These are phyloP conservation scores for Ballota nigra DNA, from an alignment of 257 asterid species.

Conservation along the genomic window DNA sequence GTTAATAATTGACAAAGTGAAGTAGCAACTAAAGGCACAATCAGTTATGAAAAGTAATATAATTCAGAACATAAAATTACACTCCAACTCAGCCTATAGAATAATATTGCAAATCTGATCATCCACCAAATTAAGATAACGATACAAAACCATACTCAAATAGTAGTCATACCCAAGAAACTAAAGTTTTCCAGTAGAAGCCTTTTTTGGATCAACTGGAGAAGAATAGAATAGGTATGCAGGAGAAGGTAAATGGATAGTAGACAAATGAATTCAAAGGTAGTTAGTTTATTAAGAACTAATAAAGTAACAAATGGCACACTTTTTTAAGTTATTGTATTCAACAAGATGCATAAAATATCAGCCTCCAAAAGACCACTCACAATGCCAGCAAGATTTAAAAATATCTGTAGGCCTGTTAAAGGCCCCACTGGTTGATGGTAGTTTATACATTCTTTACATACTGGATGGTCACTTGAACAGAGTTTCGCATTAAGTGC, in stretches of 20 bases:
- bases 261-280: background rate
- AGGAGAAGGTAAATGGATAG: constrained; percentile 1
- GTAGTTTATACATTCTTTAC: constrained; percentile 11
- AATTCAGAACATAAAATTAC: background rate
- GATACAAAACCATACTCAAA: background rate
- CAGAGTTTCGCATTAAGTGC: constrained; percentile 14
- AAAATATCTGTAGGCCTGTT: background rate
- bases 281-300: background rate
- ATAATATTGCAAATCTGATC: constrained; percentile 1
- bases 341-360: background rate
- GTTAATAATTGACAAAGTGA: background rate
- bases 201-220: background rate
- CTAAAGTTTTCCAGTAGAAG: background rate
- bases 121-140: constrained; percentile 14
- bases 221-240: constrained; percentile 9
- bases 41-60: background rate
- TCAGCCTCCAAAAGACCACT: constrained; percentile 10
- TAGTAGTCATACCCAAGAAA: background rate
- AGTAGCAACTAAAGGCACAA: background rate
- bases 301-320: background rate
- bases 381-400: background rate
- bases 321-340: background rate
- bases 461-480: background rate
- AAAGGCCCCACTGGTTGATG: background rate
- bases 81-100: background rate